These are phyloP conservation scores for Pythium grandisporangium DNA, from an alignment of 352 stramenopile species.

Conservation along the genomic window DNA sequence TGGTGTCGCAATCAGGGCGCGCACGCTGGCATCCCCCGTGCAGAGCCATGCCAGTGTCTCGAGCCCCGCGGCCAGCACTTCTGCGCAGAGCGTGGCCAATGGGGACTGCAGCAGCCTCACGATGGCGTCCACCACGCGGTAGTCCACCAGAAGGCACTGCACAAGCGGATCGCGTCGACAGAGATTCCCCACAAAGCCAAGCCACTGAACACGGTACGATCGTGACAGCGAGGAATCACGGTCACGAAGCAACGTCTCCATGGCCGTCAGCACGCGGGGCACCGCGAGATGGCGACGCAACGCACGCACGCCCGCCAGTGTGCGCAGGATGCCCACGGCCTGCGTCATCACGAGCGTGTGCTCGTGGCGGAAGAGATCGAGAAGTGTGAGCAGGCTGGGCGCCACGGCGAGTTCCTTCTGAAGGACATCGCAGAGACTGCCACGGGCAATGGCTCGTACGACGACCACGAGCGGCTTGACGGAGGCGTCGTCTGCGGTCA, in stretches of 20 bases:
- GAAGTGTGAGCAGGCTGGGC: constrained; percentile 32
- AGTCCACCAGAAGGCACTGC: constrained; percentile 44
- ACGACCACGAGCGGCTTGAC: constrained; percentile 4
- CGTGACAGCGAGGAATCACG: constrained; percentile 11
- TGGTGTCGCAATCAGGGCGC: constrained; percentile 24
- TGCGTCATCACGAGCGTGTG: constrained; percentile 26
- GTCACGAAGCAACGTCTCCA: constrained; percentile 30
- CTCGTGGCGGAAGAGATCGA: constrained; percentile 29
- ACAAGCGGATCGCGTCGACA: constrained; percentile 31
- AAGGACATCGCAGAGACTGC: constrained; percentile 11
- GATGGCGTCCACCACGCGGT: constrained; percentile 35
- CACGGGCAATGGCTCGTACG: constrained; percentile 18
- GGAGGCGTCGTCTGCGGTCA: background rate
- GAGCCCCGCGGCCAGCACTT: constrained; percentile 30
- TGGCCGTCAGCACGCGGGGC: constrained; percentile 27
- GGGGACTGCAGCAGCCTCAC: constrained; percentile 40
- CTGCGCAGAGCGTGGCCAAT: constrained; percentile 15
- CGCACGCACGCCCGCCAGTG: constrained; percentile 18
- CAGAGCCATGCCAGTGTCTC: constrained; percentile 50
- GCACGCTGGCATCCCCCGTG: constrained; percentile 21
- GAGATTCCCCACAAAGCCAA: constrained; percentile 31
- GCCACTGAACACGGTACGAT: constrained; percentile 22
- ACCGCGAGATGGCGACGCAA: constrained; percentile 24
- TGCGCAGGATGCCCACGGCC: constrained; percentile 24
- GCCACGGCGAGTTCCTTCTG: constrained; percentile 25